These are phyloP conservation scores for Cucumis melo DNA, from an alignment of 306 rosid genomes.

Conservation along the genomic window DNA sequence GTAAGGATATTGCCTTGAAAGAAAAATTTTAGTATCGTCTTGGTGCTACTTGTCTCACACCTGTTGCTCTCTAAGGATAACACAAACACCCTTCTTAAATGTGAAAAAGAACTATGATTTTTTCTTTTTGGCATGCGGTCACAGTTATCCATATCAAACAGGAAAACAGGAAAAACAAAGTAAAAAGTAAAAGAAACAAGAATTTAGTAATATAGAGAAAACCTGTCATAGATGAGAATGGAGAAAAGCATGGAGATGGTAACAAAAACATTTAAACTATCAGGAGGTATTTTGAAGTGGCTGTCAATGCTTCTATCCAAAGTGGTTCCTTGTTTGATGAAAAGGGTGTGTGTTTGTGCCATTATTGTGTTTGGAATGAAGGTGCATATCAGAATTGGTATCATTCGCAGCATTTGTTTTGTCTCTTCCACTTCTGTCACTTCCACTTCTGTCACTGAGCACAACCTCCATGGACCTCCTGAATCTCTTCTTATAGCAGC, in stretches of 20 bases:
- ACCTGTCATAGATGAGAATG: constrained; percentile 56
- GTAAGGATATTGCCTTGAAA: no score
- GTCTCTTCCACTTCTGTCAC: constrained; percentile 85
- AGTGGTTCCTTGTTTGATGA: constrained; percentile 85
- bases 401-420: constrained; percentile 68
- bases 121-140: no score
- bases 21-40: no score
- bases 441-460: constrained; percentile 81
- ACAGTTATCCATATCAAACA: no score
- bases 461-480: constrained; percentile 22
- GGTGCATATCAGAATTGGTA: constrained; percentile 45
- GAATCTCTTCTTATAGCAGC: constrained; percentile 29
- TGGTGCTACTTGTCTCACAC: no score
- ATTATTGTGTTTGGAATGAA: constrained; percentile 60
- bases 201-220: background rate
- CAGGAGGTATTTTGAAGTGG: constrained; percentile 59
- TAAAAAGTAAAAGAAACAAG: background rate
- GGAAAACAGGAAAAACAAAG: background rate
- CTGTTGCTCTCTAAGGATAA: no score
- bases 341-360: constrained; percentile 63
- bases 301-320: constrained; percentile 46
- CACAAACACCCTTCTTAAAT: no score
- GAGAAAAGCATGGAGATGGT: constrained; percentile 57
- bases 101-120: no score
- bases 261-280: constrained; percentile 53